Evolutionary conservation across 1,284 basidiomycete genomes (phyloP).

Genomic region (Rhizopogon parksii): DNA sequence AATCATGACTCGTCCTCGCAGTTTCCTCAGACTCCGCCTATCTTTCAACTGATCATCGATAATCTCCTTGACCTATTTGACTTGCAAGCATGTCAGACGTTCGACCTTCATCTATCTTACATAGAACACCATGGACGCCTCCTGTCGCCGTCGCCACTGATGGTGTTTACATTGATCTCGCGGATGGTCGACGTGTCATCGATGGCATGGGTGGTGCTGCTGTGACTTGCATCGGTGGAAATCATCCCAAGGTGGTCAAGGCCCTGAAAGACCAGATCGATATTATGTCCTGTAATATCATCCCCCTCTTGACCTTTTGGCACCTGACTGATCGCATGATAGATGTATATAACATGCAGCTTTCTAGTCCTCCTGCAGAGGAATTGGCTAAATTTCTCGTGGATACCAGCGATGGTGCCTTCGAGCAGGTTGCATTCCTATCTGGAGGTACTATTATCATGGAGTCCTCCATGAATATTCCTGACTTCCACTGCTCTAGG

Average conservation of each 20-base stretch:
- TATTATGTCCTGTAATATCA: slow-evolving; percentile 56
- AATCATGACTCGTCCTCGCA: too few relatives aligned
- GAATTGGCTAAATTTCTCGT: slow-evolving; percentile 61
- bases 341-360: slow-evolving; percentile 81
- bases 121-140: slow-evolving; percentile 62
- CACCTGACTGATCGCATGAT: slow-evolving; percentile 6
- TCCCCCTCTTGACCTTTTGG: slow-evolving; percentile 14
- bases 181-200: slow-evolving; percentile 59
- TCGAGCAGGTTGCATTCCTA: slow-evolving; percentile 59
- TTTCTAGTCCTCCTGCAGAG: slow-evolving; percentile 73
- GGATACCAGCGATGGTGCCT: slow-evolving; percentile 62
- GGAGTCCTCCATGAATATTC: not conserved
- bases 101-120: slow-evolving; percentile 40
- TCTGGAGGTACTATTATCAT: slow-evolving; percentile 50
- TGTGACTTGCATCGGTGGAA: slow-evolving; percentile 72
- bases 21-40: too few relatives aligned
- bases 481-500: slow-evolving; percentile 35
- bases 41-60: too few relatives aligned
- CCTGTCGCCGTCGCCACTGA: slow-evolving; percentile 59
- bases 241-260: slow-evolving; percentile 60
- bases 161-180: slow-evolving; percentile 64
- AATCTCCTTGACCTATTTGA: not conserved
- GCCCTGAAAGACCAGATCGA: slow-evolving; percentile 75
- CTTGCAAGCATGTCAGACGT: slow-evolving; percentile 12
- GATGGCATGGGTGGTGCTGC: slow-evolving; percentile 83